Base-by-base conservation (phyloP, 1,139 yeast species). In the Nadsonia starkeyi-henricii region DNA sequence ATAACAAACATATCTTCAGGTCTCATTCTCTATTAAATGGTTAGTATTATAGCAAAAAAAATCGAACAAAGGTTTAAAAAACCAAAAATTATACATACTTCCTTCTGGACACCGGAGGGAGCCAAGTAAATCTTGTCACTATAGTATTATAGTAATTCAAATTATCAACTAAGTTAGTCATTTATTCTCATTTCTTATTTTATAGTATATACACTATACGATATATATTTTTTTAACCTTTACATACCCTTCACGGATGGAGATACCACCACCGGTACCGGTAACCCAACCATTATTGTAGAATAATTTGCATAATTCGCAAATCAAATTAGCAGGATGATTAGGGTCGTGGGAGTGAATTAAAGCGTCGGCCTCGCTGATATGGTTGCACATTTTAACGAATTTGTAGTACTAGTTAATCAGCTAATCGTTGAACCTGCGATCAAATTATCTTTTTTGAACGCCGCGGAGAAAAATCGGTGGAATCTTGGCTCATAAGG, bases 31-130 rank as follows among this genome's bases (percentile, higher is more conserved):
- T 60, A 43, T 46, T 4, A 30, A 20, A 33, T 7, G 3, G 47
- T 44, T 47, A 45, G 52, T 21, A 23, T 23, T 23, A 9, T 19
- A 23, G 37, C 30, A 8, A 36, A 28, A 46, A 42, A 26, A 30
- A 17, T 20, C 23, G 13, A 39, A n/a, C n/a, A 23, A 36, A 12
- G 41, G n/a, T n/a, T n/a, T n/a, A n/a, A n/a, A n/a, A n/a, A n/a
- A n/a, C n/a, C n/a, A n/a, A n/a, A 41, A 23, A 20, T 36, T 42
- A 43, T 20, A 46, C 58, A 9, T 50, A 60, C 65, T 64, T 89
- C 97, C 66, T 89, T 89, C 62, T 89, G 96, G 7, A 89, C 95
- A 1, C 97, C 97, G 8, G 95, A 85, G 2, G 97, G 97, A 0
- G 96, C 95, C 45, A 89, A 74, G 62, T 76, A 89, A 19, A 85